Percentiles rank a stretch among this genome's conserved stretches.
phyloP scores from a whole-genome alignment of 768 basidiomycete genomes.

The Boletus rufocinnamomeus region DNA sequence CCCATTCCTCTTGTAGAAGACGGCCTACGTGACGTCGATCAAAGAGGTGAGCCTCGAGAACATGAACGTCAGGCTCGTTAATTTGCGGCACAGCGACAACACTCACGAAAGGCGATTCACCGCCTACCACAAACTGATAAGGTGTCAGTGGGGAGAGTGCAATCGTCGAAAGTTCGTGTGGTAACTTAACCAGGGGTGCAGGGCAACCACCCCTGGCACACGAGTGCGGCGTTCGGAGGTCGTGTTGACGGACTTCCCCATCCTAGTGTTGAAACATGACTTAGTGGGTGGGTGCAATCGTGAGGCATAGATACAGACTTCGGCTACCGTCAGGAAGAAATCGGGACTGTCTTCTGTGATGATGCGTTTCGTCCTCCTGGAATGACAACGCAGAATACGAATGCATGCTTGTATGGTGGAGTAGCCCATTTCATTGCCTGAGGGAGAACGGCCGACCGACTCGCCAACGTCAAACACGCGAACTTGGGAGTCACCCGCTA shows the following conservation, averaged over 20 bases:
- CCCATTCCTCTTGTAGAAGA: slow-evolving; percentile 68
- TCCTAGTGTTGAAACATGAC: slow-evolving; percentile 52
- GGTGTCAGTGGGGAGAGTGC: slow-evolving; percentile 78
- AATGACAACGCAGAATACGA: slow-evolving; percentile 69
- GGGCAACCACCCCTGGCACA: slow-evolving; percentile 64
- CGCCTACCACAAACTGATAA: slow-evolving; percentile 84
- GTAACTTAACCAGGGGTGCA: slow-evolving; percentile 65
- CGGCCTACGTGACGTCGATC: slow-evolving; percentile 76
- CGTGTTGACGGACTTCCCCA: slow-evolving; percentile 86
- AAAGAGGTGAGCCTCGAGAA: slow-evolving; percentile 49
- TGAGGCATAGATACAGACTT: slow-evolving; percentile 45
- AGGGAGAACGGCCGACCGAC: slow-evolving; percentile 38
- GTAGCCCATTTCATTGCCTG: slow-evolving; percentile 49
- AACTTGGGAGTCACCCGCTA: slow-evolving; percentile 75
- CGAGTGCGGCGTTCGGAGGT: slow-evolving; percentile 68
- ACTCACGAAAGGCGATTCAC: slow-evolving; percentile 74
- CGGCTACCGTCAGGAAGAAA: slow-evolving; percentile 75
- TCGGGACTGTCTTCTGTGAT: slow-evolving; percentile 79
- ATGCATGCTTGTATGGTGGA: slow-evolving; percentile 48
- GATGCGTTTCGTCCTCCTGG: slow-evolving; percentile 72
- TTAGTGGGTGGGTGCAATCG: slow-evolving; percentile 13
- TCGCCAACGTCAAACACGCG: slow-evolving; percentile 74
- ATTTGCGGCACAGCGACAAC: neutral
- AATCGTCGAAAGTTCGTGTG: slow-evolving; percentile 69
- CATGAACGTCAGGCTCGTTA: neutral